Evolutionary conservation across 2,329 filamentous ascomycete species (phyloP), one percentile per base, ranked within the genome.

Genomic region (Clonostachys rhizophaga): DNA sequence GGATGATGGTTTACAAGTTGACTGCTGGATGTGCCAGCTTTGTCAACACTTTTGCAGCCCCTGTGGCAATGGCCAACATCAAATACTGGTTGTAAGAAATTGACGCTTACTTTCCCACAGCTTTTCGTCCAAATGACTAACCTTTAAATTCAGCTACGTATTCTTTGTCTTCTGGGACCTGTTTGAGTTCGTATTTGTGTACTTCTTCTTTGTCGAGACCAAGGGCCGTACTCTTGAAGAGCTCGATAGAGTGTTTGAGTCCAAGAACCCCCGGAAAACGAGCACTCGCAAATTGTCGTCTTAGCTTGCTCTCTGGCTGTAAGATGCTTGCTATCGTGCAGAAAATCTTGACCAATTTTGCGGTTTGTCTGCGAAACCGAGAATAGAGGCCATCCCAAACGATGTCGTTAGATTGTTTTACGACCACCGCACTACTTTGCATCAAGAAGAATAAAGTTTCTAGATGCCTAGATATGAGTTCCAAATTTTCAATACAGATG

Each of bases 11-110:
- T 6, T 66, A 64, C 47, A 65, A 63, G 46, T 47, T 68, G 12
- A 65, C 65, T 4, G 52, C 60, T 6, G 65, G 64, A n/a, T 61
- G 61, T 6, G 66, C 66, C n/a, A 60, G 63, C 1, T 67, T 67
- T 39, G 41, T 66, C 42, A 66, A 64, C 43, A 64, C 61, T 0
- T 65, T 64, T 43, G 63, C 61, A 24, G 55, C 52, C 2, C 60
- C 59, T 8, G 60, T 60, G 45, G 58, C 62, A 6, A 54, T 55
- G 53, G 18, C 51, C 10, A 56, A 53, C 1, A 55, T 55, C 11
- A 47, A 45, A 40, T 50, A 50, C 33, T 50, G 48, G 48, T 50
- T 50, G 43, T 47, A 45, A 47, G 47, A 10, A 10, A 10, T 30
- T 3, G 24, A 10, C 3, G 9, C 24, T 30, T 6, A 3, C 9